Evolutionary conservation across 164 flowering plant species (phyloP).

Genomic region (Stephania yunnanensis): DNA sequence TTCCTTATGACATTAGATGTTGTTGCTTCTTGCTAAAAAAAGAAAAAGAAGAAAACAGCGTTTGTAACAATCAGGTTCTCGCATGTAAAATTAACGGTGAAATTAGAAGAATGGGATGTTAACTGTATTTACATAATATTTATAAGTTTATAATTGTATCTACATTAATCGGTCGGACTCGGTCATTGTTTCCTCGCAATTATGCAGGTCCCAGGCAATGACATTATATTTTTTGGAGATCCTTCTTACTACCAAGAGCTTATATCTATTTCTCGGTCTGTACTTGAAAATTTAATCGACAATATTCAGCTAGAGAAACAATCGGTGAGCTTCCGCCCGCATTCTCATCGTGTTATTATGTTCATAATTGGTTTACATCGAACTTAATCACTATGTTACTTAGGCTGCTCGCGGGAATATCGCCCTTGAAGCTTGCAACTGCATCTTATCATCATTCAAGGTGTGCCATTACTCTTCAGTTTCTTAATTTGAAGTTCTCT

Average conservation of each 20-base stretch:
- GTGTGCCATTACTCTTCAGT: conserved; percentile 20
- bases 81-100: not conserved
- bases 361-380: not conserved
- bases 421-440: conserved; percentile 87
- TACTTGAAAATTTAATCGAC: conserved; percentile 39
- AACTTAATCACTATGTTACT: conserved; percentile 16
- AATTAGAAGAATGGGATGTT: not conserved
- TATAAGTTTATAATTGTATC: too few relatives aligned
- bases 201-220: conserved; percentile 48
- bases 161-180: not conserved
- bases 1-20: not conserved
- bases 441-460: conserved; percentile 45
- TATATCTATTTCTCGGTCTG: conserved; percentile 29
- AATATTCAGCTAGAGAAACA: conserved; percentile 49
- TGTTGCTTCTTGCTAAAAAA: not conserved
- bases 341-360: not conserved
- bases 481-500: not conserved
- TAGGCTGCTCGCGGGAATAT: conserved; percentile 60
- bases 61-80: not conserved
- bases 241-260: conserved; percentile 47
- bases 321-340: conserved; percentile 27
- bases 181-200: not conserved
- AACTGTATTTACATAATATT: not conserved
- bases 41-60: not conserved
- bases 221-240: conserved; percentile 47